Conservation (phyloP, 2,329 filamentous ascomycete species). For the Chrysoporthe cubensis region DNA sequence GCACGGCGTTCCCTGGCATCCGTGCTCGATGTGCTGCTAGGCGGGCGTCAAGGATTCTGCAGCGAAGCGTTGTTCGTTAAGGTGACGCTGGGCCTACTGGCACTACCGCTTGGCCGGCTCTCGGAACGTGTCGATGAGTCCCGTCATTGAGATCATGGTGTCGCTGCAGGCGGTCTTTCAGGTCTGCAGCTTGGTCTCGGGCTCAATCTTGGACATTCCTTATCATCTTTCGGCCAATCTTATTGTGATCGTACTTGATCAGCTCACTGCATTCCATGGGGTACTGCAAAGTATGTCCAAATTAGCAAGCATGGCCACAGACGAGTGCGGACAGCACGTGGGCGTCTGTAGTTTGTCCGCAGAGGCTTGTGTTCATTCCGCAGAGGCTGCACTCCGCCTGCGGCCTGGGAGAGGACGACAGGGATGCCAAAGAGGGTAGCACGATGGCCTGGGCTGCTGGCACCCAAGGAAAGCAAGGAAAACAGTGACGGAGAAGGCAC, state of each 20-base stretch:
- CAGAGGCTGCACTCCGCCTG: no score
- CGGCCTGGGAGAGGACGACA: no score
- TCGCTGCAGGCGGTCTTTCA: slow-evolving; percentile 31
- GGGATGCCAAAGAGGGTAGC: background rate
- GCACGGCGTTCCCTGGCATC: no score
- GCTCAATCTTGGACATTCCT: slow-evolving; percentile 35
- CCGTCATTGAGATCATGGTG: slow-evolving; percentile 24
- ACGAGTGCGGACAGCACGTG: background rate
- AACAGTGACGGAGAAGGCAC: background rate
- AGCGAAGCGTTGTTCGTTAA: background rate
- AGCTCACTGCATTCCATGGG: slow-evolving; percentile 28
- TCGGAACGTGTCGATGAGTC: background rate
- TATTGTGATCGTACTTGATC: slow-evolving; percentile 26
- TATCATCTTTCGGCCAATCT: slow-evolving; percentile 29
- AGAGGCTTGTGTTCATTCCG: no score
- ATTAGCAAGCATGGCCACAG: slow-evolving; percentile 22
- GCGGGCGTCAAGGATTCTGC: no score
- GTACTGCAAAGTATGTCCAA: slow-evolving; percentile 28
- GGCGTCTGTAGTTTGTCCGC: no score
- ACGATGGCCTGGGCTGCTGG: no score
- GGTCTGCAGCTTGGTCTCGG: slow-evolving; percentile 25
- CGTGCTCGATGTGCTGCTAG: no score
- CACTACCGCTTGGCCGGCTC: background rate
- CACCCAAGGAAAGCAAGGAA: background rate
- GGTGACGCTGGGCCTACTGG: background rate